These are phyloP conservation scores for Russula sp. DNA, from an alignment of 768 basidiomycete species.

Conservation along the genomic window DNA sequence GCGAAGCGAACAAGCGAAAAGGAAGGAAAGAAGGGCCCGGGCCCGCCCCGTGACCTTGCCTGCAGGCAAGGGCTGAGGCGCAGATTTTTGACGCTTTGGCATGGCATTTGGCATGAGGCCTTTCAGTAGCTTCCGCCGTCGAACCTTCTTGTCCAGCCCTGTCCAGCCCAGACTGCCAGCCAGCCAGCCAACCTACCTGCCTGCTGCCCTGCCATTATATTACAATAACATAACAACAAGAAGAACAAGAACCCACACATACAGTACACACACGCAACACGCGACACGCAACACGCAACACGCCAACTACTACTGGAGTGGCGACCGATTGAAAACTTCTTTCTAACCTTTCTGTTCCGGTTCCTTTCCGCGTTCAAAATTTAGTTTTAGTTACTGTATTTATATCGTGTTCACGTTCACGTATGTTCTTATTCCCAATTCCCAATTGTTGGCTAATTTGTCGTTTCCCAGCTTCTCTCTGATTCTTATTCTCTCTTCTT, in stretches of 20 bases:
- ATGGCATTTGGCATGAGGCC: slow-evolving; percentile 8
- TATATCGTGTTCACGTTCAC: no score
- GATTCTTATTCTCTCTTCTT: background rate
- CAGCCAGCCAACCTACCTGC: background rate
- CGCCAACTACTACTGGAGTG: background rate
- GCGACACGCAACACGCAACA: no score
- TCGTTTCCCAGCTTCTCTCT: background rate
- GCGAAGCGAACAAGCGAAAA: background rate
- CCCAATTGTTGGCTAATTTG: background rate
- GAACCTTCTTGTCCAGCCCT: slow-evolving; percentile 11
- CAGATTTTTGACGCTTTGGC: slow-evolving; percentile 18
- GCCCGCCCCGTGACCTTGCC: slow-evolving; percentile 21
- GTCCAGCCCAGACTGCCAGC: background rate
- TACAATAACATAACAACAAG: background rate
- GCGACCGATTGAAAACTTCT: background rate
- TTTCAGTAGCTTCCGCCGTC: slow-evolving; percentile 8
- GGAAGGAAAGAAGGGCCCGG: background rate
- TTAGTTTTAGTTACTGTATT: no score
- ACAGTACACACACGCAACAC: no score
- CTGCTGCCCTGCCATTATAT: background rate
- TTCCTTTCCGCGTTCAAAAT: slow-evolving; percentile 17
- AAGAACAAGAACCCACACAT: background rate
- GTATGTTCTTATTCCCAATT: background rate
- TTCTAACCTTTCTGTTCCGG: slow-evolving; percentile 17
- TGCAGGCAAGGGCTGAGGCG: slow-evolving; percentile 15